phyloP scores from a whole-genome alignment of 2,329 filamentous ascomycete genomes.

The Botryotinia calthae region DNA sequence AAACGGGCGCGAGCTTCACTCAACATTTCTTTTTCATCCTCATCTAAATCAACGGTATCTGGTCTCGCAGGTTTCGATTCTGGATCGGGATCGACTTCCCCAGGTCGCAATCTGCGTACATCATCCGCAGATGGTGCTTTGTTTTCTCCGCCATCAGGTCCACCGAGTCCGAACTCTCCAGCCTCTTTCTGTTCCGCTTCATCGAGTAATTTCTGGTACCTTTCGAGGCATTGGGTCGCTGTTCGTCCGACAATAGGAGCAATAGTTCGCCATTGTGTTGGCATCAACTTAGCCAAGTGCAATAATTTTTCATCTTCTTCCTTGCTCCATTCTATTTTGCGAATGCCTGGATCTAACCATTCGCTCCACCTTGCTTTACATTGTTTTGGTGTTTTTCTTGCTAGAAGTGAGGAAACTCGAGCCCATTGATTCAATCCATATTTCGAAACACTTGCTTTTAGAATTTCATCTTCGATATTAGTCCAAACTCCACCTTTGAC shows the following conservation, averaged over 20 bases:
- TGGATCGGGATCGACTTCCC: conserved; percentile 94
- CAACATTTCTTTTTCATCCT: conserved; percentile 99
- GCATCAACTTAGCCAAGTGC: conserved; percentile 96
- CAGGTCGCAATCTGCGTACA: conserved; percentile 81
- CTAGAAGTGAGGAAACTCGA: conserved; percentile 92
- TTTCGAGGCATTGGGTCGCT: conserved; percentile 93
- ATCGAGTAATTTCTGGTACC: conserved; percentile 94
- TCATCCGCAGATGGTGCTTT: conserved; percentile 89
- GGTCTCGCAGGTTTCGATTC: conserved; percentile 94
- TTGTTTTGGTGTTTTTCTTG: conserved; percentile 96
- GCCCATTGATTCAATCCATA: conserved; percentile 98
- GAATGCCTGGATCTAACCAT: conserved; percentile 97
- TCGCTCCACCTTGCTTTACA: conserved; percentile 98
- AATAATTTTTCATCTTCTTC: conserved; percentile 98
- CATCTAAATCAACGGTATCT: conserved; percentile 96
- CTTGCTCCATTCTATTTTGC: conserved; percentile 98
- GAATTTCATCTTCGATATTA: conserved; percentile 87
- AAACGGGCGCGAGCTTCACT: conserved; percentile 94
- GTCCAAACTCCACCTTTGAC: conserved; percentile 75
- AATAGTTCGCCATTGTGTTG: conserved; percentile 98
- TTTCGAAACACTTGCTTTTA: conserved; percentile 84
- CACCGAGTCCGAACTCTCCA: conserved; percentile 75
- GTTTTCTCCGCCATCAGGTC: conserved; percentile 82
- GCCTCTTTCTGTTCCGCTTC: conserved; percentile 89
- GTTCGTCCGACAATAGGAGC: conserved; percentile 94